These are phyloP conservation scores for Tribonema minus DNA, from an alignment of 108 stramenopile species.

Conservation along the genomic window DNA sequence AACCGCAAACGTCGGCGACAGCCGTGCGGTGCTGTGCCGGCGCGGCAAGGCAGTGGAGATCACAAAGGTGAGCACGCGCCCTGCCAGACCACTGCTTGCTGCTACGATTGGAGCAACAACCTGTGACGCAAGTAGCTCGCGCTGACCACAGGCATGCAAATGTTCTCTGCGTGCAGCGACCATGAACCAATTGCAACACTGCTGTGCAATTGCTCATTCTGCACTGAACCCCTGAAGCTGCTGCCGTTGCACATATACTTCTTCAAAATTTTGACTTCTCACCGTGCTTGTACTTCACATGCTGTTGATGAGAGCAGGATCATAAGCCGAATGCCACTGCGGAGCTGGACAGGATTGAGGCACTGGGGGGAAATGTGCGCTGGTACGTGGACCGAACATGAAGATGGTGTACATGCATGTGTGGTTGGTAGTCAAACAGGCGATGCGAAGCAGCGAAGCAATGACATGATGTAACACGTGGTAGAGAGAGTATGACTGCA, in stretches of 20 bases:
- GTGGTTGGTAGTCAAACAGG: too few species aligned
- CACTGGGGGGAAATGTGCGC: not conserved
- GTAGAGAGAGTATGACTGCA: not conserved
- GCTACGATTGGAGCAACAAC: not conserved
- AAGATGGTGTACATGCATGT: not conserved
- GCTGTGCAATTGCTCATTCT: not conserved
- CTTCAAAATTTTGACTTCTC: too few species aligned
- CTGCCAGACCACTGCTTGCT: not conserved
- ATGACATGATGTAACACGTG: too few species aligned
- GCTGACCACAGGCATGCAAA: too few species aligned
- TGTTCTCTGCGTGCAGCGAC: not conserved
- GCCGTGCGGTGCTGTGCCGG: slow-evolving; percentile 39
- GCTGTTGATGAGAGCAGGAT: slow-evolving; percentile 17
- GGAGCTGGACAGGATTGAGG: slow-evolving; percentile 25
- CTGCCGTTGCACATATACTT: too few species aligned
- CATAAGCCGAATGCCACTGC: slow-evolving; percentile 38
- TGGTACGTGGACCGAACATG: not conserved
- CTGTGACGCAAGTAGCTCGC: not conserved
- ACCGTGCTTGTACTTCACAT: too few species aligned
- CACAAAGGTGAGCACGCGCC: not conserved
- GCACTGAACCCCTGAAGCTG: not conserved
- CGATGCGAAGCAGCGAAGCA: too few species aligned
- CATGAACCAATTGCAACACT: not conserved
- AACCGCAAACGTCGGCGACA: slow-evolving; percentile 12
- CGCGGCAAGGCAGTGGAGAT: slow-evolving; percentile 28